phyloP scores from a whole-genome alignment of 768 basidiomycete genomes.

The Xanthoconium stramineum region DNA sequence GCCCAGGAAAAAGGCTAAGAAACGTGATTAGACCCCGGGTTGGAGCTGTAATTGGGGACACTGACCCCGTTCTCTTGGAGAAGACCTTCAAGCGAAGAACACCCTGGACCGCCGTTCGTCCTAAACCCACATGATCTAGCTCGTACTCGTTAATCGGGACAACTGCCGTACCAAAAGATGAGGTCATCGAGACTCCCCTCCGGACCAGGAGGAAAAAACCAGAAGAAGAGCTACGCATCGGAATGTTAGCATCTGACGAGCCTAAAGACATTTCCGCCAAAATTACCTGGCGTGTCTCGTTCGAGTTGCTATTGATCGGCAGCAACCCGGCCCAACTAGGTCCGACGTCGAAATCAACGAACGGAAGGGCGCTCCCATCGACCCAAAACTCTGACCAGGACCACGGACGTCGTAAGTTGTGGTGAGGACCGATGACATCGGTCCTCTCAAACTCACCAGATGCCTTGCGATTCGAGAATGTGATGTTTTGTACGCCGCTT shows the following conservation, averaged over 20 bases:
- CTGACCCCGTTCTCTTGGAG: slow-evolving; percentile 74
- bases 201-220: slow-evolving; percentile 80
- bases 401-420: neutral
- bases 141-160: neutral
- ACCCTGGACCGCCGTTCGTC: slow-evolving; percentile 82
- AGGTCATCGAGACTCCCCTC: slow-evolving; percentile 68
- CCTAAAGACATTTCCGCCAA: neutral
- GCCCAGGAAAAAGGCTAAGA: slow-evolving; percentile 65
- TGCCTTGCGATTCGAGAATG: slow-evolving; percentile 64
- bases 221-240: slow-evolving; percentile 63
- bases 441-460: slow-evolving; percentile 38
- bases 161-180: slow-evolving; percentile 58
- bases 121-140: slow-evolving; percentile 30
- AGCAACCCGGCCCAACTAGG: slow-evolving; percentile 74
- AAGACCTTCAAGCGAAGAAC: slow-evolving; percentile 68
- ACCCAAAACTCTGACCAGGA: slow-evolving; percentile 59
- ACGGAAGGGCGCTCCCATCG: slow-evolving; percentile 59
- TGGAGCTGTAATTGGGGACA: slow-evolving; percentile 8
- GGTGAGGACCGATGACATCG: neutral
- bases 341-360: slow-evolving; percentile 70
- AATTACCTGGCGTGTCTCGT: slow-evolving; percentile 66
- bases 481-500: slow-evolving; percentile 56
- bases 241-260: neutral
- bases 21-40: slow-evolving; percentile 10
- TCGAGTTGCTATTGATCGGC: slow-evolving; percentile 56